Base-by-base conservation (phyloP, 176 grass and related monocot species). In the Avena atlantica region DNA sequence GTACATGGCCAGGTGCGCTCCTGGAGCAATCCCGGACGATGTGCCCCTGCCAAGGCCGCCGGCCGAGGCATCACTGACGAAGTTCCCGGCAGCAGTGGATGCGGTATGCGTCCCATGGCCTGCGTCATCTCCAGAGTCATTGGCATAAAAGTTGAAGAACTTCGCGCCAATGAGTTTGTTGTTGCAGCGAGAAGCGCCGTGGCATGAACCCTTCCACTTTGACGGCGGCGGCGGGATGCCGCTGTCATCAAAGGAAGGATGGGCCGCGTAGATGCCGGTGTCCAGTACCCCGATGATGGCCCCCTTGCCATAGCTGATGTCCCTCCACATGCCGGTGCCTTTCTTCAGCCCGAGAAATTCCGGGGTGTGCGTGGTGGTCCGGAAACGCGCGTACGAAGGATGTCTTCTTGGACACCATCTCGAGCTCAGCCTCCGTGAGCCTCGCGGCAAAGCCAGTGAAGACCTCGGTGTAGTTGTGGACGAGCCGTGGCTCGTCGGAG, bases 1-100 rank as follows among this genome's bases (percentile, higher is more conserved):
- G 78, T 94, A 94, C 70, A 94, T 85, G n/a, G 92, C 89, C 9
- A 94, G 9, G 78, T 94, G 86, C 8, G 92, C 86, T 4, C 74
- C 45, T 12, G 92, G 92, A 0, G 92, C 89, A 60, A 50, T 89
- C 19, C 92, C 90, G 5, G 85, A 21, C 2, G 90, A 81, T 1
- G 51, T 89, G 14, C 87, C 90, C 3, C 10, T 7, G 11, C 51
- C 76, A 3, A 72, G 82, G 57, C 87, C 90, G 25, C 83, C 78
- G 0, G 78, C 90, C 3, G 82, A 81, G 8, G 74, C 87, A 3
- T 67, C 59, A 8, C 70, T 17, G 13, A 92, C 87, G 21, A 85
- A 78, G 15, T n/a, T 44, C 3, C 92, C 90, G 3, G 90, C 92
- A 6, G 90, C 92, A 6, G 86, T 94, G 48, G 56, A 86, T 1